Conservation (phyloP, 2,329 filamentous ascomycete species). For the Phoma herbarum region DNA sequence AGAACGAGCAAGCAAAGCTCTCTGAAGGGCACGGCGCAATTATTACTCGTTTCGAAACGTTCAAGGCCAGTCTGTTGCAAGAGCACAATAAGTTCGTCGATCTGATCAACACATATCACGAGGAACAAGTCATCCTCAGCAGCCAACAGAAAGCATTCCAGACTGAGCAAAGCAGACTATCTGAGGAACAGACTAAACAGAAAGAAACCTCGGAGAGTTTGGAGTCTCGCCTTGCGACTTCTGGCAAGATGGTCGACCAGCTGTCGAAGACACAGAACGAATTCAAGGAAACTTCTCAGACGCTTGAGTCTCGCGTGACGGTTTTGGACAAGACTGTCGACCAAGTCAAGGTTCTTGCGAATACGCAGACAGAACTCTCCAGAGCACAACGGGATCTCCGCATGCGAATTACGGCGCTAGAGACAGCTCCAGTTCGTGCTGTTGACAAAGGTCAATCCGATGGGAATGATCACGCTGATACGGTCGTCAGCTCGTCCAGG, state of each 20-base stretch:
- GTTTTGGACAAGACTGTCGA: background rate
- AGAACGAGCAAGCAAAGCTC: background rate
- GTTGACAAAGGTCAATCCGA: background rate
- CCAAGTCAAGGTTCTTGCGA: background rate
- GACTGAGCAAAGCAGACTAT: background rate
- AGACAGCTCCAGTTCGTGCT: background rate
- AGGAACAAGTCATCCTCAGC: background rate
- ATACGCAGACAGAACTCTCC: background rate
- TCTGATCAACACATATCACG: background rate
- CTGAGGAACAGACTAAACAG: background rate
- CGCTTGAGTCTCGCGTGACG: background rate
- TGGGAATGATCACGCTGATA: background rate
- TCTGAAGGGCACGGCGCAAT: background rate
- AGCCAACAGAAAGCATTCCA: background rate
- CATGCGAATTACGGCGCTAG: slow-evolving; percentile 2
- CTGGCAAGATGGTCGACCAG: background rate
- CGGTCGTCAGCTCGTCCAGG: no score
- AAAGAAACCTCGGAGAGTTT: background rate
- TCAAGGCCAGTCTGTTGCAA: background rate
- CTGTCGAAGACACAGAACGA: background rate
- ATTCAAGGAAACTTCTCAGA: background rate
- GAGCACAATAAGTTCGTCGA: background rate
- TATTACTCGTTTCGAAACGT: background rate
- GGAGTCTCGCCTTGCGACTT: background rate
- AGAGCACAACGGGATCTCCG: background rate